Evolutionary conservation across 2,329 filamentous ascomycete genomes (phyloP).

Genomic region (Calonectria fujianensis): DNA sequence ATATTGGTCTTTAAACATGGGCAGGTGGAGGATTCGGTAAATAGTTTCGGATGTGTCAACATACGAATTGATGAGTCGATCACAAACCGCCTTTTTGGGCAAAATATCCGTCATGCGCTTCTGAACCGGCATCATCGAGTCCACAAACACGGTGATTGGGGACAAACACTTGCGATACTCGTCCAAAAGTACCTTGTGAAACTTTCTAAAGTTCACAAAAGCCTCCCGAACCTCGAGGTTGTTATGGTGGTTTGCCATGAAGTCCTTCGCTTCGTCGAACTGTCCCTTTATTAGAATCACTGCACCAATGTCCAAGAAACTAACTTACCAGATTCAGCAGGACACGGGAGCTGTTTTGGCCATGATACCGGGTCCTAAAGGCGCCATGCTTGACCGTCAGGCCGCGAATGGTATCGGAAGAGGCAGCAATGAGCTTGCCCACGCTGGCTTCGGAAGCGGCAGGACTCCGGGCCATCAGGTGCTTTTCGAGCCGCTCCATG

Average conservation of each 20-base stretch:
- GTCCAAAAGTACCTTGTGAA: slow-evolving; percentile 69
- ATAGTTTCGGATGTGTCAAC: slow-evolving; percentile 71
- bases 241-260: slow-evolving; percentile 66
- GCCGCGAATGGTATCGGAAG: slow-evolving; percentile 68
- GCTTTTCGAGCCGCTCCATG: slow-evolving; percentile 73
- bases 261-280: slow-evolving; percentile 73
- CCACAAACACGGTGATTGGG: slow-evolving; percentile 74
- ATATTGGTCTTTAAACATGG: slow-evolving; percentile 71
- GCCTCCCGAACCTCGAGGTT: slow-evolving; percentile 65
- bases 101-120: slow-evolving; percentile 76
- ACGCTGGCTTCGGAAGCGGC: slow-evolving; percentile 61
- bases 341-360: slow-evolving; percentile 72
- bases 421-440: slow-evolving; percentile 58
- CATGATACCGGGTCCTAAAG: slow-evolving; percentile 70
- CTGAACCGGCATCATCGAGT: slow-evolving; percentile 75
- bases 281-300: slow-evolving; percentile 51
- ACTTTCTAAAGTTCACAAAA: slow-evolving; percentile 66
- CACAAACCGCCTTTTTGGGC: slow-evolving; percentile 70
- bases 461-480: slow-evolving; percentile 66
- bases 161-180: slow-evolving; percentile 68
- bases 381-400: slow-evolving; percentile 69
- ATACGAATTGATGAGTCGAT: slow-evolving; percentile 70
- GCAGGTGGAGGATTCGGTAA: slow-evolving; percentile 72
- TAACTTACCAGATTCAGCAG: slow-evolving; percentile 71
- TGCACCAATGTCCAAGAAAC: background rate